Evolutionary conservation across 331 rosid genomes (phyloP).

Genomic region (Quercus tomentella): DNA sequence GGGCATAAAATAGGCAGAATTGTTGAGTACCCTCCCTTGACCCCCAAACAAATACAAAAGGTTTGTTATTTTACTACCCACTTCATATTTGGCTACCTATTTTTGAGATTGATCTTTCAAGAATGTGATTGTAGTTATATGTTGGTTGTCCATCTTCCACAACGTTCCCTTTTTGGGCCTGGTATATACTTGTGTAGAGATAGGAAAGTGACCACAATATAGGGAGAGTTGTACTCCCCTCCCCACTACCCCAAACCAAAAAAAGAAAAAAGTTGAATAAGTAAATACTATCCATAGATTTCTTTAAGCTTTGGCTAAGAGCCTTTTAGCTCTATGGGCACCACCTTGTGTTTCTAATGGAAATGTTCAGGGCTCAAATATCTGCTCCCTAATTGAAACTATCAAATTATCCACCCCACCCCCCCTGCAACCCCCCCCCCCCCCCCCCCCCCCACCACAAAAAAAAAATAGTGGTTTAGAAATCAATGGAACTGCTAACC

Average conservation of each 20-base stretch:
- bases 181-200: background rate
- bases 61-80: background rate
- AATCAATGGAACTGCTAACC: background rate
- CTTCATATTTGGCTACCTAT: too few relatives aligned
- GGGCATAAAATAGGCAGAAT: background rate
- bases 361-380: too few relatives aligned
- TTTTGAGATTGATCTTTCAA: too few relatives aligned
- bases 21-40: background rate
- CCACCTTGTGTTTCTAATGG: too few relatives aligned
- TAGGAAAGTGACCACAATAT: background rate
- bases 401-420: too few relatives aligned
- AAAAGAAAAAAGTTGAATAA: background rate
- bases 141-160: too few relatives aligned
- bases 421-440: accelerated
- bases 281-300: too few relatives aligned
- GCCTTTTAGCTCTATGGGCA: too few relatives aligned
- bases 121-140: too few relatives aligned
- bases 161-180: too few relatives aligned
- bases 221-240: background rate
- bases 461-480: background rate
- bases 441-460: background rate
- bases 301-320: too few relatives aligned
- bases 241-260: background rate
- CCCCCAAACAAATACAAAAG: background rate
- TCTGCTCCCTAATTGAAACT: too few relatives aligned